phyloP scores from a whole-genome alignment of 768 basidiomycete genomes.

The Suillus sp. region DNA sequence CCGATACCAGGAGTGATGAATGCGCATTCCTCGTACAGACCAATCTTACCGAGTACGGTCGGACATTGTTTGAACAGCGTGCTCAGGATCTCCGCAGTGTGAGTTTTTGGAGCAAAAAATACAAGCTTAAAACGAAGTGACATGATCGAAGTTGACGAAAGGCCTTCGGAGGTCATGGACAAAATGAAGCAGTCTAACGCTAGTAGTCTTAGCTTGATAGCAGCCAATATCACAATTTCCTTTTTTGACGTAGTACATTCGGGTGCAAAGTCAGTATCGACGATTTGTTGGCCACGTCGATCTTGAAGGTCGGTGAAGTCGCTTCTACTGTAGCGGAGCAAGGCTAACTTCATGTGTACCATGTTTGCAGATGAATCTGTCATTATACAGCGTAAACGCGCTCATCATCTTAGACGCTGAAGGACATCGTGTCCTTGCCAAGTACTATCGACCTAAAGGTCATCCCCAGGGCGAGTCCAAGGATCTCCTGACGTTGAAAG shows the following conservation, averaged over 20 bases:
- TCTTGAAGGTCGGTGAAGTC: background rate
- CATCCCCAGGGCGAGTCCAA: constrained; percentile 65
- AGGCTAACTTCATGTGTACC: background rate
- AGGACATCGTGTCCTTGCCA: constrained; percentile 91
- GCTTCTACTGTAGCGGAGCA: background rate
- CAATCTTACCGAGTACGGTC: constrained; percentile 50
- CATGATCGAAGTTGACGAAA: constrained; percentile 24
- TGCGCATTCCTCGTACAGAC: constrained; percentile 55
- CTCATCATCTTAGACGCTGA: constrained; percentile 95
- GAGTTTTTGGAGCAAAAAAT: constrained; percentile 49
- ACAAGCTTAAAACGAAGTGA: constrained; percentile 48
- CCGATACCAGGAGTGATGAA: constrained; percentile 57
- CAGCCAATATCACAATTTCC: constrained; percentile 26
- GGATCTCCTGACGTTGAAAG: constrained; percentile 73
- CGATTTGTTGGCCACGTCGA: background rate
- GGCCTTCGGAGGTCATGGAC: background rate
- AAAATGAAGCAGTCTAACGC: background rate
- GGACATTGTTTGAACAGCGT: constrained; percentile 50
- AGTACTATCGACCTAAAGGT: constrained; percentile 86
- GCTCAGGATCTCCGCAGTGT: constrained; percentile 44
- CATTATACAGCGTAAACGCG: constrained; percentile 84
- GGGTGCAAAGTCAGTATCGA: background rate
- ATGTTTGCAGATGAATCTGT: constrained; percentile 58
- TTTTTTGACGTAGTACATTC: background rate
- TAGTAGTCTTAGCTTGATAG: background rate